Evolutionary conservation across 164 flowering plant species (phyloP).

Genomic region (Aristolochia fimbriata): DNA sequence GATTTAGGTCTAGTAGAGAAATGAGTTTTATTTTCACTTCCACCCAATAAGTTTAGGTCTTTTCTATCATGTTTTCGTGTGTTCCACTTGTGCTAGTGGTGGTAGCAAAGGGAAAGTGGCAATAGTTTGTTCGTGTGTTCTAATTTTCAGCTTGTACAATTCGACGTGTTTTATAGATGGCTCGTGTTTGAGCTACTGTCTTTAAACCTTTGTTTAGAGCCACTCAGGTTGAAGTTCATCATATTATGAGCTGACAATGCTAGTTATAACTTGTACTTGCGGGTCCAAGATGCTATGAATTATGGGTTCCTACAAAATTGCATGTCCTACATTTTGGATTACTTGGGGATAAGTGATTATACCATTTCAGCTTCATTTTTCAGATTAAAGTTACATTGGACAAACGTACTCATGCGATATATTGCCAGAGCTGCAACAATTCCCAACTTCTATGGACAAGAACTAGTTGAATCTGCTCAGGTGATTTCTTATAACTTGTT

Average conservation of each 20-base stretch:
- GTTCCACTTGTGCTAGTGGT: background rate
- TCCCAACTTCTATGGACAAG: slow-evolving; percentile 38
- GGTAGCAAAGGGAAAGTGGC: background rate
- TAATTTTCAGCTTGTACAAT: background rate
- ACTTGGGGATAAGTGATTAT: background rate
- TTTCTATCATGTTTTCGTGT: background rate
- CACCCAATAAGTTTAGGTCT: background rate
- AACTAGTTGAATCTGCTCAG: slow-evolving; percentile 48
- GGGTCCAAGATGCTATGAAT: no score
- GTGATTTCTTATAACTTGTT: slow-evolving; percentile 20
- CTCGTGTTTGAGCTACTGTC: no score
- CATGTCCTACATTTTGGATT: background rate
- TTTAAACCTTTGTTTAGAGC: no score
- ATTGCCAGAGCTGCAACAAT: slow-evolving; percentile 44
- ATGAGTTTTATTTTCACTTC: background rate
- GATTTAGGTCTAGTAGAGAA: background rate
- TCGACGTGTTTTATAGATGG: no score
- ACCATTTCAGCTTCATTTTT: background rate
- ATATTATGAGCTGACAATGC: no score
- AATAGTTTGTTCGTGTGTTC: background rate
- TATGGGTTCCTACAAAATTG: background rate
- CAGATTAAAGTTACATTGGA: slow-evolving; percentile 48
- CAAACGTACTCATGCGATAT: slow-evolving; percentile 41
- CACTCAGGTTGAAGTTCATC: no score
- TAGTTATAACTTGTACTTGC: no score